phyloP scores from a whole-genome alignment of 2,329 filamentous ascomycete species.

The Trichoderma sp. region DNA sequence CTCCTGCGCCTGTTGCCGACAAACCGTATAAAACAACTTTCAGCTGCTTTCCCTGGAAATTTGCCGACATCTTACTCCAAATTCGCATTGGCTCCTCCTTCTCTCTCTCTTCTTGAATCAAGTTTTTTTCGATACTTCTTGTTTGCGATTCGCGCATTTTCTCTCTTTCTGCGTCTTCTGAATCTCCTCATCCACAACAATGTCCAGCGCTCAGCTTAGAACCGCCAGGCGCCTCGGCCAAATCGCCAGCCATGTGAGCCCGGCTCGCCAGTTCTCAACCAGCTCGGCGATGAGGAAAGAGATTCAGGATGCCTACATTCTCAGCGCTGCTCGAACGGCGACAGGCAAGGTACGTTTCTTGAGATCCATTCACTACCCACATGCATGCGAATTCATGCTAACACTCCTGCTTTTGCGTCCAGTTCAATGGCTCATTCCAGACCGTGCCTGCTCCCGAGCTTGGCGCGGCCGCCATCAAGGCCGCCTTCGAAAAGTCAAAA shows the following conservation, averaged over 20 bases:
- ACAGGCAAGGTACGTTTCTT: slow-evolving; percentile 70
- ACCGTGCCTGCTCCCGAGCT: slow-evolving; percentile 84
- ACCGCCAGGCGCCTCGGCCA: slow-evolving; percentile 40
- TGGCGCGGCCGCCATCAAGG: slow-evolving; percentile 87
- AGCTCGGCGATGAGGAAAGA: slow-evolving; percentile 57
- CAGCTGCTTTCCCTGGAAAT: not conserved
- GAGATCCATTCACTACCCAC: not conserved
- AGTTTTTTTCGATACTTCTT: not conserved
- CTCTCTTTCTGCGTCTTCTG: not conserved
- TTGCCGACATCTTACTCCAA: not conserved
- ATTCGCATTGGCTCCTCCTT: not conserved
- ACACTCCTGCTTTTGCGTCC: not conserved
- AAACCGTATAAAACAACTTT: slow-evolving; percentile 8
- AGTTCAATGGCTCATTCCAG: slow-evolving; percentile 94
- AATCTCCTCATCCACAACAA: slow-evolving; percentile 27
- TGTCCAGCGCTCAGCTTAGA: slow-evolving; percentile 39
- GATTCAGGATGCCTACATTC: slow-evolving; percentile 88
- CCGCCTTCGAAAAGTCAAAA: slow-evolving; percentile 82
- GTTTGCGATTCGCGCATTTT: not conserved
- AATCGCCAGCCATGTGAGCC: slow-evolving; percentile 44
- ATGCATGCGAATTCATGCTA: not conserved
- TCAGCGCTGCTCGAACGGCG: slow-evolving; percentile 86
- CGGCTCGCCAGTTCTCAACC: slow-evolving; percentile 51
- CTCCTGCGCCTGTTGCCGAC: not conserved
- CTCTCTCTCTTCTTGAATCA: not conserved